Evolutionary conservation across 129 eudicot genomes (phyloP).

Genomic region (Dittrichia graveolens): DNA sequence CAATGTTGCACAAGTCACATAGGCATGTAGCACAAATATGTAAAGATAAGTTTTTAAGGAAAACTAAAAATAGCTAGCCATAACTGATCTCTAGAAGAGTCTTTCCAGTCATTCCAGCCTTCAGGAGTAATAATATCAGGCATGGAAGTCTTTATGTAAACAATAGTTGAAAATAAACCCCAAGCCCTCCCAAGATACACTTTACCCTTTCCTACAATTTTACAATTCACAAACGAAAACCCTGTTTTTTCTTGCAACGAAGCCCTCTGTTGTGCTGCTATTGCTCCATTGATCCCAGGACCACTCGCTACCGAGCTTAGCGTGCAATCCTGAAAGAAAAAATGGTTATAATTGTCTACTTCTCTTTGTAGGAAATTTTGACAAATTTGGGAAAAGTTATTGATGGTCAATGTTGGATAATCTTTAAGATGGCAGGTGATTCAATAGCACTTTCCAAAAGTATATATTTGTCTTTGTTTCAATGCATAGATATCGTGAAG

Average conservation of each 20-base stretch:
- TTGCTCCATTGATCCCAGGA: slow-evolving; percentile 51
- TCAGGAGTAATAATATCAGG: slow-evolving; percentile 59
- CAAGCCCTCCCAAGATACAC: slow-evolving; percentile 94
- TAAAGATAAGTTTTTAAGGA: no score
- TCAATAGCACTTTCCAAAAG: no score
- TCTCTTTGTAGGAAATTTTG: background rate
- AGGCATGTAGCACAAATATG: background rate
- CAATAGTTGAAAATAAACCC: slow-evolving; percentile 71
- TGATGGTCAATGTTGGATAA: no score
- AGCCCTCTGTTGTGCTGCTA: slow-evolving; percentile 73
- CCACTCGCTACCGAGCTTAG: slow-evolving; percentile 50
- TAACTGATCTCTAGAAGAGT: slow-evolving; percentile 68
- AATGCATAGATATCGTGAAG: no score
- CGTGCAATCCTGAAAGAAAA: slow-evolving; percentile 53
- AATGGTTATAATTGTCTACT: background rate
- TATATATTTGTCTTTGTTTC: no score
- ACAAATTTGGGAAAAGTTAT: background rate
- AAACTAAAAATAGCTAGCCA: background rate
- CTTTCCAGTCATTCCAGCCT: slow-evolving; percentile 93
- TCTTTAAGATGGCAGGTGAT: no score
- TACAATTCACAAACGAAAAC: slow-evolving; percentile 73
- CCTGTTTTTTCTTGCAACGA: slow-evolving; percentile 62
- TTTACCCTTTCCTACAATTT: slow-evolving; percentile 63
- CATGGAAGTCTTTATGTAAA: slow-evolving; percentile 65
- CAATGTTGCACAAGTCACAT: background rate